Evolutionary conservation across 2,329 filamentous ascomycete genomes (phyloP).

Genomic region (Trichoderma lentiforme): DNA sequence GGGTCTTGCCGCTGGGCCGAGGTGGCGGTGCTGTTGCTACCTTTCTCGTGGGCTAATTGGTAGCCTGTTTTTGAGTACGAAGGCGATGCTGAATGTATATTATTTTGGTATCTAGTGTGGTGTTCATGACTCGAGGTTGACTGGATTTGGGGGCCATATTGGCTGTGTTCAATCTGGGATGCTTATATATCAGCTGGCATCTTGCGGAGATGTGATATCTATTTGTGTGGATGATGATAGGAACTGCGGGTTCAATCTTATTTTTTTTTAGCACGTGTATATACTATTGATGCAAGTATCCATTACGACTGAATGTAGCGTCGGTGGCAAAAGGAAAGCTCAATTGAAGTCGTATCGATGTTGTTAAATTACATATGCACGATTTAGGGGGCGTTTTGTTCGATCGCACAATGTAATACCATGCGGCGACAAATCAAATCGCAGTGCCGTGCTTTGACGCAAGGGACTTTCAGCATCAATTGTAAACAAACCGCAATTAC

Average conservation of each 20-base stretch:
- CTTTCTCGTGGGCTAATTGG: neutral
- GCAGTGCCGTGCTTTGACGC: neutral
- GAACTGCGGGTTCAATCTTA: neutral
- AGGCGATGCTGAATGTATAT: neutral
- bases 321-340: neutral
- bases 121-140: neutral
- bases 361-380: constrained; percentile 1
- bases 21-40: neutral
- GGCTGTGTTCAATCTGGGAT: neutral
- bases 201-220: neutral
- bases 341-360: neutral
- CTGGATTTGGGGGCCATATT: neutral
- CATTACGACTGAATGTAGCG: neutral
- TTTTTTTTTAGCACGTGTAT: neutral
- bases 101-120: neutral
- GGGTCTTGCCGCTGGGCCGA: neutral
- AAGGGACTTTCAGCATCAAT: neutral
- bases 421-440: neutral
- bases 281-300: neutral
- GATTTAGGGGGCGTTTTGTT: neutral
- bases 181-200: neutral
- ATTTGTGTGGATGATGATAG: neutral
- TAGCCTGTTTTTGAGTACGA: neutral
- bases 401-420: neutral
- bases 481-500: neutral